Evolutionary conservation across 73 alveolate genomes (phyloP).

Genomic region (Loxodes magnus): DNA sequence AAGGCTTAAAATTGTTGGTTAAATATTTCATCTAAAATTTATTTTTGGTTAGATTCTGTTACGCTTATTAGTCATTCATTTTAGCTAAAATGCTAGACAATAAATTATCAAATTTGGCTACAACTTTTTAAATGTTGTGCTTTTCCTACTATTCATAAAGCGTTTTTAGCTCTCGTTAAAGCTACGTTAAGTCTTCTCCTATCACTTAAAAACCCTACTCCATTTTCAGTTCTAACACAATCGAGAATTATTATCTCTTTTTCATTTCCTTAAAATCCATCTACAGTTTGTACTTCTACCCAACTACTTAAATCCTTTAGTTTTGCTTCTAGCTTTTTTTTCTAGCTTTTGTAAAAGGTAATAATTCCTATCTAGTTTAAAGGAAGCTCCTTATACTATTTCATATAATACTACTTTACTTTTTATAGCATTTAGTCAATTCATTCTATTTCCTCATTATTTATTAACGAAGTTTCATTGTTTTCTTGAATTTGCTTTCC

Average conservation of each 20-base stretch:
- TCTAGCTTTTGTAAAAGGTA: conserved; percentile 30
- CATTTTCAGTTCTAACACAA: conserved; percentile 60
- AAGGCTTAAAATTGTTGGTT: no score
- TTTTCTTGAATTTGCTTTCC: no score
- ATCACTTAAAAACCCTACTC: conserved; percentile 74
- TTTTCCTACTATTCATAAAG: conserved; percentile 73
- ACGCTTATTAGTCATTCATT: no score
- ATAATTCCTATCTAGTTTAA: conserved; percentile 26
- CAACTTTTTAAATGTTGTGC: conserved; percentile 39
- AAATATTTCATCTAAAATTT: no score
- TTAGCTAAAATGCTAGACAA: no score
- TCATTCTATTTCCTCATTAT: conserved; percentile 18
- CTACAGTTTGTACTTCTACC: conserved; percentile 84
- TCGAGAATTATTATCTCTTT: conserved; percentile 84
- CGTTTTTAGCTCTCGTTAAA: conserved; percentile 83
- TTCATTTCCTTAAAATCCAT: conserved; percentile 92
- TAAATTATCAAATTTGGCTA: no score
- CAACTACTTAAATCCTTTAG: conserved; percentile 2
- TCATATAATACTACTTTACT: background rate
- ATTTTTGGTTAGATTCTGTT: no score
- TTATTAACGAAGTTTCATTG: no score
- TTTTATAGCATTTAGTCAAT: conserved; percentile 1
- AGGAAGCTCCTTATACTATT: no score
- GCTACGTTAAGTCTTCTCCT: conserved; percentile 88
- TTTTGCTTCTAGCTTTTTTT: conserved; percentile 6